Base-by-base conservation (phyloP, 2,329 filamentous ascomycete genomes). In the Cladobotryum mycophilum region DNA sequence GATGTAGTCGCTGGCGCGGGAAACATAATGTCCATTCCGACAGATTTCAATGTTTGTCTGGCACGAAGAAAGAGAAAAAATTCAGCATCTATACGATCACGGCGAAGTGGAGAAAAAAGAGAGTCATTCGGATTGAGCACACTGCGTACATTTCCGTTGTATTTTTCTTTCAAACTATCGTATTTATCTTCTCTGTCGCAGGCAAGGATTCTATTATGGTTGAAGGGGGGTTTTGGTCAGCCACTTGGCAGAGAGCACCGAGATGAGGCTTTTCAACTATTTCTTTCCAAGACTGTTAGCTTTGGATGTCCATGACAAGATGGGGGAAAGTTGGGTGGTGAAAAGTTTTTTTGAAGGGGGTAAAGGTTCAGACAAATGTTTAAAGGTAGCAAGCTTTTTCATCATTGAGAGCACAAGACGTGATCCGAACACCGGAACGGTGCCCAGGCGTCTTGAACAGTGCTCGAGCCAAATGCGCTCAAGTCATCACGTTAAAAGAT, bases 401-500 rank as follows among this genome's bases (percentile, higher is more conserved):
- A 96, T 96, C 92, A 96, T 82, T 81, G 92, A 95, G 85, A 81
- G 80, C 76, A 75, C 74, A 75, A 69, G 70, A 74, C 68, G 59
- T 66, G 65, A 12, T 74, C 72, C 73, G 73, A 74, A 71, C 77
- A 86, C 89, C 92, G 80, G 86, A 96, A 84, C 87, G 85, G 76
- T 72, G 74, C 72, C 76, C 76, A 75, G 75, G 71, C 71, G 70
- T 74, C 72, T 74, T 77, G 75, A 72, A 76, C 83, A 82, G 90
- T 95, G 80, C 92, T 97, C 92, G 89, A 97, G 92, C 92, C 92
- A 97, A 97, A 97, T 97, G 92, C 92, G 91, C 92, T 97, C 92
- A 92, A 89, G 92, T 97, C 92, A 97, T 97, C 92, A 95, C 90
- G 68, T 69, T 69, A 68, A 64, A 62, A 53, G 49, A 51, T 52